Conservation (phyloP, 2,329 filamentous ascomycete genomes). For the Thermothelomyces thermophilus region DNA sequence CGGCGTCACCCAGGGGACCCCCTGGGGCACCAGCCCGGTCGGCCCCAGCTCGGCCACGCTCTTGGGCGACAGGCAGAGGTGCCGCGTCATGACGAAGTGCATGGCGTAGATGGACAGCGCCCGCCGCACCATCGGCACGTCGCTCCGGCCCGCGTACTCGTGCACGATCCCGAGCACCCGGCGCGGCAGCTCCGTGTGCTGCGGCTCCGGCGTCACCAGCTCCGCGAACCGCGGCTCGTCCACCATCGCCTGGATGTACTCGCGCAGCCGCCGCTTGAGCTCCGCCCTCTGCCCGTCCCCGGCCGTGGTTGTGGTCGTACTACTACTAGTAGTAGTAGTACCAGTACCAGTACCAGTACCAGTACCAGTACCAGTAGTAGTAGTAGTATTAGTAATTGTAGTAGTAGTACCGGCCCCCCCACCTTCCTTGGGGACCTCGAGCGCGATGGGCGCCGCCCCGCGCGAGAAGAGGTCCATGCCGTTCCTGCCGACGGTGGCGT, state of each 20-base stretch:
- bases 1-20: slow-evolving; percentile 42
- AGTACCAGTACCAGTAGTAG: no score
- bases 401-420: slow-evolving; percentile 25
- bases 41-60: slow-evolving; percentile 37
- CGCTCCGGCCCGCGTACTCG: slow-evolving; percentile 36
- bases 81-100: slow-evolving; percentile 51
- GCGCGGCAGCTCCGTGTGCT: slow-evolving; percentile 40
- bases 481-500: slow-evolving; percentile 33
- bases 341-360: no score
- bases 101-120: slow-evolving; percentile 50
- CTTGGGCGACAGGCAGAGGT: slow-evolving; percentile 44
- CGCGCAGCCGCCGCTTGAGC: slow-evolving; percentile 40
- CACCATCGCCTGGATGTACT: slow-evolving; percentile 44
- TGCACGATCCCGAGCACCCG: slow-evolving; percentile 44
- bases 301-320: no score
- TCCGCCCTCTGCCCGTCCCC: slow-evolving; percentile 36
- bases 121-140: slow-evolving; percentile 45
- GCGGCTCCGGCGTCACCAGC: slow-evolving; percentile 43
- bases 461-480: slow-evolving; percentile 37
- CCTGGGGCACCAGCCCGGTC: slow-evolving; percentile 39
- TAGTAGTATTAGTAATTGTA: no score
- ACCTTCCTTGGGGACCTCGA: slow-evolving; percentile 37
- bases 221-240: slow-evolving; percentile 43
- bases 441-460: slow-evolving; percentile 43
- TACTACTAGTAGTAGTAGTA: no score